Conservation (phyloP, 495 filamentous ascomycete species). For the Cetradonia linearis region DNA sequence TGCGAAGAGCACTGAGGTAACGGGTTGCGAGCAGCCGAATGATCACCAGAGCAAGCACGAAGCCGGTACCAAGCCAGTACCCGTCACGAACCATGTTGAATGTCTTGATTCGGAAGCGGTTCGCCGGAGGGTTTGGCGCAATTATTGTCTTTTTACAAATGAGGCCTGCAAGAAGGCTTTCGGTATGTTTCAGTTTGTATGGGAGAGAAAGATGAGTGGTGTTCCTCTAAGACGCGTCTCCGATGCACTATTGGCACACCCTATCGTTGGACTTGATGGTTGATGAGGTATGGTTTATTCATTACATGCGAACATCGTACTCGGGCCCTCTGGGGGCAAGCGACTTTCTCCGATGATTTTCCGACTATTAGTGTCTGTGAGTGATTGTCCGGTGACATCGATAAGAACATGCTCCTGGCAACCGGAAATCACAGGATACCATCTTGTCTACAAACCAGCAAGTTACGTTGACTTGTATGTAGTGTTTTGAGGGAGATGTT, state of each 20-base stretch:
- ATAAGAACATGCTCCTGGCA: neutral
- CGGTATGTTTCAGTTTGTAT: too few species aligned
- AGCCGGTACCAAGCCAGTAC: neutral
- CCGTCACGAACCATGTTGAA: neutral
- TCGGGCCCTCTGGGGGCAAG: too few species aligned
- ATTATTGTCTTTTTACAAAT: neutral
- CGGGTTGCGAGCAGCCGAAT: conserved; percentile 18
- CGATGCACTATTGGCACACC: too few species aligned
- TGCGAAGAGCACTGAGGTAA: conserved; percentile 50
- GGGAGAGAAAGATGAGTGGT: too few species aligned
- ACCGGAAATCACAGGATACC: neutral
- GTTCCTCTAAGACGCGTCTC: too few species aligned
- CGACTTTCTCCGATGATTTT: too few species aligned
- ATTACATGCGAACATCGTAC: too few species aligned
- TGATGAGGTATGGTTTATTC: too few species aligned
- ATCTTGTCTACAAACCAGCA: neutral
- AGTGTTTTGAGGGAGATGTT: neutral
- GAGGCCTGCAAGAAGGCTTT: neutral
- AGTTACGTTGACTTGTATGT: neutral
- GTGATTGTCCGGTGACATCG: neutral
- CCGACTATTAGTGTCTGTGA: neutral
- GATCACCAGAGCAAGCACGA: neutral
- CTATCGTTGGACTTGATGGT: too few species aligned
- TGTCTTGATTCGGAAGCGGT: neutral
- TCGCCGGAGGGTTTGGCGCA: neutral